These are phyloP conservation scores for Dalbergia cultrata DNA, from an alignment of 306 rosid genomes.

Conservation along the genomic window DNA sequence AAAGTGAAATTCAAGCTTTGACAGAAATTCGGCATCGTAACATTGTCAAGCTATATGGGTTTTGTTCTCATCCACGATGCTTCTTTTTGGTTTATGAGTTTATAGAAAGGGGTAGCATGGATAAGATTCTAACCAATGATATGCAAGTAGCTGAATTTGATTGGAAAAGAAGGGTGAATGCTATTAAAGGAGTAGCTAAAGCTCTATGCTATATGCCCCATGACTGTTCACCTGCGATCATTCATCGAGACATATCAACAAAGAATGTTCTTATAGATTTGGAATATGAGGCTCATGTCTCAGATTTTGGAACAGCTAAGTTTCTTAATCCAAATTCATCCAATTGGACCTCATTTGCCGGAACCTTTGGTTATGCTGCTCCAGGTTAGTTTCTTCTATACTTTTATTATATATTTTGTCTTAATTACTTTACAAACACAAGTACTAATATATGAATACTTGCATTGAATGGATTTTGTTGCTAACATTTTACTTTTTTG, in stretches of 20 bases:
- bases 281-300: conserved; percentile 30
- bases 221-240: conserved; percentile 27
- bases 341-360: conserved; percentile 37
- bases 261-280: conserved; percentile 37
- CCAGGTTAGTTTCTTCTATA: conserved; percentile 31
- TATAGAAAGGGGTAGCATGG: conserved; percentile 26
- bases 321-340: conserved; percentile 30
- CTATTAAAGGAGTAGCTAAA: conserved; percentile 38
- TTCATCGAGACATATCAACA: conserved; percentile 43
- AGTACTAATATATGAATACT: no score
- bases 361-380: conserved; percentile 45
- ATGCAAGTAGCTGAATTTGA: conserved; percentile 12
- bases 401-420: no score
- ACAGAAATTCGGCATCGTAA: conserved; percentile 40
- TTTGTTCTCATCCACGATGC: conserved; percentile 1
- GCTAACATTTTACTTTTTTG: no score
- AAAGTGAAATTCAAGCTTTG: conserved; percentile 32
- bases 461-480: no score
- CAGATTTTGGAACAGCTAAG: conserved; percentile 39
- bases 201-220: conserved; percentile 47
- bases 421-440: neutral
- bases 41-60: conserved; percentile 28
- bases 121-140: conserved; percentile 22
- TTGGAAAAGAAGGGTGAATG: conserved; percentile 30
- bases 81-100: conserved; percentile 39